Evolutionary conservation across 2,329 filamentous ascomycete species (phyloP).

Genomic region (Aspergillus jensenii): DNA sequence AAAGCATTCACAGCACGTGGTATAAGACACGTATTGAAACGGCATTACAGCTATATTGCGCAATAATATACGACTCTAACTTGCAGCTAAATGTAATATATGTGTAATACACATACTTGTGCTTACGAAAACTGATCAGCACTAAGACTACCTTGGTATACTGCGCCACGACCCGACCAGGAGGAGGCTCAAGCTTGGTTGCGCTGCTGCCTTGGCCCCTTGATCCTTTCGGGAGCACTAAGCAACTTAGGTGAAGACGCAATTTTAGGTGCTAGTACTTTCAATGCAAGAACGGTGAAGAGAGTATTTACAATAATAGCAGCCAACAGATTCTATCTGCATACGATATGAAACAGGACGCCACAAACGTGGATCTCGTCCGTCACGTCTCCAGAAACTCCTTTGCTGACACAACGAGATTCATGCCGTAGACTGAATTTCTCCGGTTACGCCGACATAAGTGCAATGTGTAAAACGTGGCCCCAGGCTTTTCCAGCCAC

Average conservation of each 20-base stretch:
- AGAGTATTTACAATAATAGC: slow-evolving; percentile 6
- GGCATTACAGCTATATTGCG: background rate
- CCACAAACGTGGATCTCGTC: slow-evolving; percentile 13
- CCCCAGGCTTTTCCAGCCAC: background rate
- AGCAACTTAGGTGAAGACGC: background rate
- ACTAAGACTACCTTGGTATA: background rate
- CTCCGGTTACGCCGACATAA: slow-evolving; percentile 27
- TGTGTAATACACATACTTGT: background rate
- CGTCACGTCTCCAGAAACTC: slow-evolving; percentile 20
- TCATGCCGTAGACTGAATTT: slow-evolving; percentile 20
- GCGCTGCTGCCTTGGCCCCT: too few relatives aligned
- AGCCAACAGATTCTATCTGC: slow-evolving; percentile 17
- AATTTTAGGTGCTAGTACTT: background rate
- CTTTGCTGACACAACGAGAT: slow-evolving; percentile 18
- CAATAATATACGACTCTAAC: background rate
- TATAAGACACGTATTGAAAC: background rate
- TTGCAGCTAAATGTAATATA: background rate
- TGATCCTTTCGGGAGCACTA: background rate
- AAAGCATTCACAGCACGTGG: slow-evolving; percentile 8
- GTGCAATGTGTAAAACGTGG: slow-evolving; percentile 15
- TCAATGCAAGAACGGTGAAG: background rate
- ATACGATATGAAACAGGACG: slow-evolving; percentile 14
- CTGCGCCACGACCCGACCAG: background rate
- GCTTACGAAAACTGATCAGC: background rate
- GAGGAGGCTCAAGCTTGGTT: background rate